These are phyloP conservation scores for Globisporangium middletonii DNA, from an alignment of 352 stramenopile species.

Conservation along the genomic window DNA sequence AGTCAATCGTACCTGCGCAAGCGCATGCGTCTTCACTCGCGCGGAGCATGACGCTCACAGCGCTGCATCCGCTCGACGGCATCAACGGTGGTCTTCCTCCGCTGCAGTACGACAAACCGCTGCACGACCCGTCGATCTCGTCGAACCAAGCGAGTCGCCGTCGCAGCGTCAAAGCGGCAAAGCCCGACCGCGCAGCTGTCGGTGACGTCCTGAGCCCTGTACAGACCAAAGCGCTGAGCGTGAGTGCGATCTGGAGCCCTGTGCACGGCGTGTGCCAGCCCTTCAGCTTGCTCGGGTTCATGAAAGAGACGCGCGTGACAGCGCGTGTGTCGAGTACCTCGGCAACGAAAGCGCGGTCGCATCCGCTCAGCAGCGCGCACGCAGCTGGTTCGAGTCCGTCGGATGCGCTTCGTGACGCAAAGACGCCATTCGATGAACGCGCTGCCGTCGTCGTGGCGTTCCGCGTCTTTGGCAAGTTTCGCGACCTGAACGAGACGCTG, in stretches of 20 bases:
- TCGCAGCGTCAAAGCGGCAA: constrained; percentile 14
- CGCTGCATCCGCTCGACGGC: constrained; percentile 1
- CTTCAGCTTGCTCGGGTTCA: constrained; percentile 63
- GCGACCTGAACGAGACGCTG: constrained; percentile 48
- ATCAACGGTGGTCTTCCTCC: not conserved
- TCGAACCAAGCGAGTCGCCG: not conserved
- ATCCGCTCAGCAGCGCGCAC: not conserved
- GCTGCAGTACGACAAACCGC: constrained; percentile 4
- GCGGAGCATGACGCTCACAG: constrained; percentile 1
- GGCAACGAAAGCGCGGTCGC: not conserved
- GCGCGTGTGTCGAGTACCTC: not conserved
- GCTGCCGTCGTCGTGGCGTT: constrained; percentile 34
- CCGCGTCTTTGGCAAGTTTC: constrained; percentile 70
- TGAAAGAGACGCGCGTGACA: constrained; percentile 22
- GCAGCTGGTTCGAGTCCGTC: not conserved
- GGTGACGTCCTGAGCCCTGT: constrained; percentile 13
- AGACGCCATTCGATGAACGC: not conserved
- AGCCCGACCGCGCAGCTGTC: constrained; percentile 14
- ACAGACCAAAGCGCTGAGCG: constrained; percentile 1
- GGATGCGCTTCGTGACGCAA: not conserved
- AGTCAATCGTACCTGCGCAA: not conserved
- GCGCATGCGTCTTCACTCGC: not conserved
- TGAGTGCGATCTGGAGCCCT: constrained; percentile 57
- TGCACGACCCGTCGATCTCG: constrained; percentile 10
- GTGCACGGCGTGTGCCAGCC: constrained; percentile 71